Conservation (phyloP, 768 basidiomycete genomes). For the Gloeostereum incarnatum region DNA sequence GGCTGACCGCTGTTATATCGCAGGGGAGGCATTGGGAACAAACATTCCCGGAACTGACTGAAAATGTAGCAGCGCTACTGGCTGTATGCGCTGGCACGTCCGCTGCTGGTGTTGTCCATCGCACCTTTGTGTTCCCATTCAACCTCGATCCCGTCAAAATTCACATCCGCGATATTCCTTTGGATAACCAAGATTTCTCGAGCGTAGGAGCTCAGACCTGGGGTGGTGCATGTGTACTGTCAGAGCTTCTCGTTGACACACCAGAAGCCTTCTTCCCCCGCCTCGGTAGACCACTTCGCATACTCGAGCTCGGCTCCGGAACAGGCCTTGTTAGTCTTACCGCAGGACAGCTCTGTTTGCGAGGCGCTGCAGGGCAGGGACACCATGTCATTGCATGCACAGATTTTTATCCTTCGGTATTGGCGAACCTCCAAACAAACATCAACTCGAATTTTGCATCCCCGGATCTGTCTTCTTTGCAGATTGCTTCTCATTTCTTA, state of each 20-base stretch:
- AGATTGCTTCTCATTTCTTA: constrained; percentile 23
- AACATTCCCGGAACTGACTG: constrained; percentile 24
- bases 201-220: constrained; percentile 85
- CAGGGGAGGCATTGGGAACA: constrained; percentile 8
- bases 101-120: constrained; percentile 48
- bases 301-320: constrained; percentile 80
- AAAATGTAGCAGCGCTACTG: constrained; percentile 51
- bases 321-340: constrained; percentile 74
- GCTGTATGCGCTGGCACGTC: constrained; percentile 57
- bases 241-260: constrained; percentile 57
- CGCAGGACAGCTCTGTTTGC: constrained; percentile 29
- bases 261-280: constrained; percentile 37
- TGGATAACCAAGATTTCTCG: constrained; percentile 59
- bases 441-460: constrained; percentile 43
- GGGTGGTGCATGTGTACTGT: constrained; percentile 77
- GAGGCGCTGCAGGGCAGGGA: constrained; percentile 1
- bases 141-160: constrained; percentile 20
- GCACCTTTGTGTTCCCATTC: constrained; percentile 37
- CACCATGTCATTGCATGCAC: constrained; percentile 46
- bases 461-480: neutral
- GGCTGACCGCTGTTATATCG: constrained; percentile 62
- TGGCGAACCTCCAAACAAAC: constrained; percentile 61
- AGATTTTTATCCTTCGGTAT: constrained; percentile 69
- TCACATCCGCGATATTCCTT: constrained; percentile 54
- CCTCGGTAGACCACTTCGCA: constrained; percentile 17